These are phyloP conservation scores for Cyberlindnera lachancei DNA, from an alignment of 805 yeast species.

Conservation along the genomic window DNA sequence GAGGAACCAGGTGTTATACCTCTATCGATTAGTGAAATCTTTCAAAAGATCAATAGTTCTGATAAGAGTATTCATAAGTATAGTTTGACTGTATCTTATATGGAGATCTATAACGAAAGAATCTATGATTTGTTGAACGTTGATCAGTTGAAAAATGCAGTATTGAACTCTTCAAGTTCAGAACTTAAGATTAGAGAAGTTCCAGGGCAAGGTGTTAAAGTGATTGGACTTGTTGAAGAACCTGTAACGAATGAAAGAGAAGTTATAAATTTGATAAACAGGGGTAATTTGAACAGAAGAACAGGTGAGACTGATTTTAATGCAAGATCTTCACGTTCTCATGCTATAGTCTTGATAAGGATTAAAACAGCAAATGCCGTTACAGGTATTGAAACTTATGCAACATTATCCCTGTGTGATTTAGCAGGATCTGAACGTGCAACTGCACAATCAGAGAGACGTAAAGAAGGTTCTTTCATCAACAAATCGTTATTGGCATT, in stretches of 20 bases:
- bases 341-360: constrained; percentile 74
- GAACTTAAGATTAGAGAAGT: constrained; percentile 80
- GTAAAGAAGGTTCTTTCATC: constrained; percentile 91
- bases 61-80: constrained; percentile 26
- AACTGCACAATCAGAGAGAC: constrained; percentile 53
- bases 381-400: constrained; percentile 31
- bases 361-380: constrained; percentile 37
- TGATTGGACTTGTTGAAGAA: constrained; percentile 65
- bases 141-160: constrained; percentile 11
- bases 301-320: constrained; percentile 90
- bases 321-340: constrained; percentile 82
- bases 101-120: constrained; percentile 92
- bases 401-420: constrained; percentile 83
- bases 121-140: constrained; percentile 63
- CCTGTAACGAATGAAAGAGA: constrained; percentile 50
- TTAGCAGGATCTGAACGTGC: constrained; percentile 96
- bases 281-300: constrained; percentile 68
- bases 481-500: constrained; percentile 86
- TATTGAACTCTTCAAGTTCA: constrained; percentile 1
- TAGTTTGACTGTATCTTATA: constrained; percentile 57
- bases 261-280: constrained; percentile 47
- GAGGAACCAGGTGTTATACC: constrained; percentile 75
- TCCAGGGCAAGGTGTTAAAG: constrained; percentile 59
- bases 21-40: constrained; percentile 62
- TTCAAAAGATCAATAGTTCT: constrained; percentile 24